Evolutionary conservation across 495 filamentous ascomycete genomes (phyloP).

Genomic region (Monascus purpureus): DNA sequence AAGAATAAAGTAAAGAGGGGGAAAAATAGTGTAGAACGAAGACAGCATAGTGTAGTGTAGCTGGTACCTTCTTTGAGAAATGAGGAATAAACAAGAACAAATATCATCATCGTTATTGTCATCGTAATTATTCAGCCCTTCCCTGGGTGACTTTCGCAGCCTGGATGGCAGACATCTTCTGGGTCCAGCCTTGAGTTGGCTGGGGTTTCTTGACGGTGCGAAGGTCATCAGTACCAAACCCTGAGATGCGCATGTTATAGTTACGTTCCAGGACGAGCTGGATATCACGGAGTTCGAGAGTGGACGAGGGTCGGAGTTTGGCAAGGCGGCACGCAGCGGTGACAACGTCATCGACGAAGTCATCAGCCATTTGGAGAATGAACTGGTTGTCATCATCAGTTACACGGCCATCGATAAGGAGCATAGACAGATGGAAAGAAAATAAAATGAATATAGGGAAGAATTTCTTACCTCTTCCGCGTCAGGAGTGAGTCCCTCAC

Average conservation of each 20-base stretch:
- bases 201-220: constrained; percentile 86
- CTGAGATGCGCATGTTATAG: constrained; percentile 95
- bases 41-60: too few relatives aligned
- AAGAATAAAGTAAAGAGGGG: too few relatives aligned
- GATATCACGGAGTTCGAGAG: constrained; percentile 83
- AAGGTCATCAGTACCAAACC: constrained; percentile 85
- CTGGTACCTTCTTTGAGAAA: too few relatives aligned
- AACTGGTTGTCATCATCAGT: constrained; percentile 37
- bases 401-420: constrained; percentile 1
- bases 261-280: constrained; percentile 91
- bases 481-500: constrained; percentile 64
- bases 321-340: constrained; percentile 77
- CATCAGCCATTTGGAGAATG: constrained; percentile 78
- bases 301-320: constrained; percentile 78
- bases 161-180: constrained; percentile 91
- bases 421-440: not conserved
- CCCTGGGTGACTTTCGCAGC: constrained; percentile 63
- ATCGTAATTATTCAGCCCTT: constrained; percentile 20
- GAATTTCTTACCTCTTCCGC: constrained; percentile 67
- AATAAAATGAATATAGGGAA: constrained; percentile 1
- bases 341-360: constrained; percentile 86
- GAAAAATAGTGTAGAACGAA: too few relatives aligned
- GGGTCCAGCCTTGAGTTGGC: constrained; percentile 73
- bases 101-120: too few relatives aligned
- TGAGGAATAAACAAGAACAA: too few relatives aligned